A percentile compares a stretch with the other conserved stretches of the same genome.
Evolutionary conservation across 306 rosid genomes (phyloP).

Genomic region (Begonia masoniana): DNA sequence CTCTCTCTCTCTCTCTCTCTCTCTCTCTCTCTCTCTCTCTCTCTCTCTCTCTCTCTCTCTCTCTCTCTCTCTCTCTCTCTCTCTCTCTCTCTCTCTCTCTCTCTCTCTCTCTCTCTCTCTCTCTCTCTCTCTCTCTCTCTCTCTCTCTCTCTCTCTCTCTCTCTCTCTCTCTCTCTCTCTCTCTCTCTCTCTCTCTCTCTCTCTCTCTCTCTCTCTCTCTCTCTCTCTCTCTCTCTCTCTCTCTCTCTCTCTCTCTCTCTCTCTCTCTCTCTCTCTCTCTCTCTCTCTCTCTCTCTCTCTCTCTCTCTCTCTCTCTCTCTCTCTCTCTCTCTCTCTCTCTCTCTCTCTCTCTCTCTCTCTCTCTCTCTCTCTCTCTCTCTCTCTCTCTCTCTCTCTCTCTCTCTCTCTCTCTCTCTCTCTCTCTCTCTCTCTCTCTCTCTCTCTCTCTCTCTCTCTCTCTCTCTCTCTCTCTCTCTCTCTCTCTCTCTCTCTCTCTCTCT

Average conservation of each 20-base stretch:
- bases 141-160: background rate
- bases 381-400: background rate
- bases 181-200: background rate
- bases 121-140: background rate
- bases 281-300: background rate
- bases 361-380: background rate
- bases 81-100: background rate
- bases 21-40: background rate
- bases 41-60: background rate
- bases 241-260: background rate
- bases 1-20: background rate
- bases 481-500: background rate
- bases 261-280: background rate
- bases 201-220: background rate
- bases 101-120: background rate
- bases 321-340: background rate
- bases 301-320: background rate
- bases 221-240: background rate
- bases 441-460: background rate
- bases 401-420: background rate
- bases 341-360: background rate
- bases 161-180: background rate
- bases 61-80: background rate
- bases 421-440: background rate
- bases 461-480: background rate